Percentiles rank a stretch among this genome's conserved stretches.
Evolutionary conservation across 441 rosid species (phyloP).

Genomic region (Arabidopsis hybrid): DNA sequence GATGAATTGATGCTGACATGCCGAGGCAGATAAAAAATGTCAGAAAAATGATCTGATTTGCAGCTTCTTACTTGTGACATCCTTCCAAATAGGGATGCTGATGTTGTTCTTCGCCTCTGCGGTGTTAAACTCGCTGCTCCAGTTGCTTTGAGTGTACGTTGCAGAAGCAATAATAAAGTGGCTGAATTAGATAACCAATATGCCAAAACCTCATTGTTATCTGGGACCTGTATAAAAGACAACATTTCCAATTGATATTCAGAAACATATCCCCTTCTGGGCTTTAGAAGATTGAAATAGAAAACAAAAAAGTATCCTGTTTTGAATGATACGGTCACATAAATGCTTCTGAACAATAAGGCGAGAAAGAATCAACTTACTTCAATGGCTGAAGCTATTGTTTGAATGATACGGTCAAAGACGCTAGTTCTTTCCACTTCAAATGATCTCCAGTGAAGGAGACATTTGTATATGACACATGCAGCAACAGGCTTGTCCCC

Average conservation of each 20-base stretch:
- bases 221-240: slow-evolving; percentile 71
- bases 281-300: slow-evolving; percentile 29
- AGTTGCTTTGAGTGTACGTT: slow-evolving; percentile 97
- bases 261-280: slow-evolving; percentile 12
- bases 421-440: slow-evolving; percentile 98
- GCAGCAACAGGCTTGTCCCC: slow-evolving; percentile 98
- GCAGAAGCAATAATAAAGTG: slow-evolving; percentile 86
- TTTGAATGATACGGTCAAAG: slow-evolving; percentile 97
- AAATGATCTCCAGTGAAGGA: slow-evolving; percentile 99
- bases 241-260: slow-evolving; percentile 28
- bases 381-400: slow-evolving; percentile 92
- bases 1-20: slow-evolving; percentile 16
- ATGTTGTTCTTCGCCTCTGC: slow-evolving; percentile 89
- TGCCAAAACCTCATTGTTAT: slow-evolving; percentile 82
- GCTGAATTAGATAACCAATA: slow-evolving; percentile 99
- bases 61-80: slow-evolving; percentile 55
- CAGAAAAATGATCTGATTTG: slow-evolving; percentile 8
- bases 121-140: slow-evolving; percentile 99
- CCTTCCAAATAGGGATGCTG: no score
- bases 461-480: slow-evolving; percentile 94
- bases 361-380: slow-evolving; percentile 49
- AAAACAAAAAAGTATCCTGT: no score
- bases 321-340: background rate
- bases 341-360: slow-evolving; percentile 17
- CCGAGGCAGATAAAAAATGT: slow-evolving; percentile 6